Percentiles rank a stretch among this genome's conserved stretches.
Evolutionary conservation across 495 filamentous ascomycete genomes (phyloP).

Genomic region (Hypoxylon cercidicola): DNA sequence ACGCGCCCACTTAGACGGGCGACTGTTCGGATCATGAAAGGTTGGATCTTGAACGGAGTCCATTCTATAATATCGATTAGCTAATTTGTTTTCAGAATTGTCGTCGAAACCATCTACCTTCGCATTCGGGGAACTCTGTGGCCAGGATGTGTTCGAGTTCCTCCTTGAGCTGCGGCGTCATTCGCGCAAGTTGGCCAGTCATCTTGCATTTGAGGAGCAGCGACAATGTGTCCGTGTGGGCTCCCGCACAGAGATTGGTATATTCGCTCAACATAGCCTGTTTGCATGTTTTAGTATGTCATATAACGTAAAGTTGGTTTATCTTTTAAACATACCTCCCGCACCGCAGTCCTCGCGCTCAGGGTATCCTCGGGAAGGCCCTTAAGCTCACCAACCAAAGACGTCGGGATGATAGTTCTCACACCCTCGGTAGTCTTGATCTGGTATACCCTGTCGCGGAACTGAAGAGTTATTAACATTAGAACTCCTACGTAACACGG

Average conservation of each 20-base stretch:
- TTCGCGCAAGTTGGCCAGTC: conserved; percentile 46
- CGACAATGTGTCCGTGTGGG: conserved; percentile 45
- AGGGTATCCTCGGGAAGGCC: conserved; percentile 51
- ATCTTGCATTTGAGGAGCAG: conserved; percentile 46
- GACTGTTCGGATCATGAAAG: conserved; percentile 49
- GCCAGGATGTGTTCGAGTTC: conserved; percentile 48
- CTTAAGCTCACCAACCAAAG: conserved; percentile 51
- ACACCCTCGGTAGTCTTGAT: conserved; percentile 54
- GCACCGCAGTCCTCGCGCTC: conserved; percentile 50
- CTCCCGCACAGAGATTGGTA: conserved; percentile 47
- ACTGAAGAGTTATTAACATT: conserved; percentile 41
- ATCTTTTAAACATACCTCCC: conserved; percentile 40
- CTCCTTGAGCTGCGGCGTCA: conserved; percentile 46
- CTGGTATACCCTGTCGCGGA: conserved; percentile 49
- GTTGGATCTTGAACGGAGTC: conserved; percentile 51
- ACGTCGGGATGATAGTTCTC: conserved; percentile 49
- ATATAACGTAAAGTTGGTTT: not conserved
- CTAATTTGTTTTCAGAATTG: conserved; percentile 1
- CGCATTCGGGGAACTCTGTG: conserved; percentile 48
- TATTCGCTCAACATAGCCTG: conserved; percentile 53
- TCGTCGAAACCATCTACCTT: conserved; percentile 34
- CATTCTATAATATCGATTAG: conserved; percentile 42
- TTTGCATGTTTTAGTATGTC: conserved; percentile 1
- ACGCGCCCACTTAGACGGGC: conserved; percentile 47
- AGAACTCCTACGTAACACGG: not conserved